A percentile compares a stretch with the other conserved stretches of the same genome.
Evolutionary conservation across 257 asterid genomes (phyloP).

Genomic region (Solanum corneliomulleri): DNA sequence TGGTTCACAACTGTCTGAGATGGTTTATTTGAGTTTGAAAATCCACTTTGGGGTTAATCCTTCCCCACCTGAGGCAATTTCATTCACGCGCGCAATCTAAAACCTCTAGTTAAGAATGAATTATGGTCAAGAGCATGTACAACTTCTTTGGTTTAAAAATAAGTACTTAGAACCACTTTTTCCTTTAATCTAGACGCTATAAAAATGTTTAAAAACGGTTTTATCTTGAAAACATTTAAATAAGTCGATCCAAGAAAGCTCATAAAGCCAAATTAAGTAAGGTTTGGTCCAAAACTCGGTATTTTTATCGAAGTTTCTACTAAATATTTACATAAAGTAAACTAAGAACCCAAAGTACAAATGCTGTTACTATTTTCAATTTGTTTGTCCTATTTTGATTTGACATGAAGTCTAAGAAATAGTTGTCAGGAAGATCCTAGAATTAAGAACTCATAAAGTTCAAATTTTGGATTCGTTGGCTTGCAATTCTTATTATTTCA

Average conservation of each 20-base stretch:
- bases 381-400: background rate
- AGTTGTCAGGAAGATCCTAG: background rate
- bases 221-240: no score
- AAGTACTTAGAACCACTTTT: no score
- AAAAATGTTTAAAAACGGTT: no score
- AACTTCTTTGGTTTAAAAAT: no score
- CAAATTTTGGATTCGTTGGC: background rate
- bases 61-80: background rate
- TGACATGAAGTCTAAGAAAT: background rate
- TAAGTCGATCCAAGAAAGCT: background rate
- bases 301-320: background rate
- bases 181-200: no score
- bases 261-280: background rate
- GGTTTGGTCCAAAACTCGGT: background rate
- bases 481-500: background rate
- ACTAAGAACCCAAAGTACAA: background rate
- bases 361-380: no score
- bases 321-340: background rate
- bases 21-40: background rate
- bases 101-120: background rate
- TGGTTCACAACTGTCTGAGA: background rate
- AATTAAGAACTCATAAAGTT: background rate
- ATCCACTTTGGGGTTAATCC: background rate
- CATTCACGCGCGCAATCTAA: background rate
- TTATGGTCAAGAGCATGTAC: background rate